Conservation (phyloP, 257 asterid genomes). For the Fraxinus anomala region DNA sequence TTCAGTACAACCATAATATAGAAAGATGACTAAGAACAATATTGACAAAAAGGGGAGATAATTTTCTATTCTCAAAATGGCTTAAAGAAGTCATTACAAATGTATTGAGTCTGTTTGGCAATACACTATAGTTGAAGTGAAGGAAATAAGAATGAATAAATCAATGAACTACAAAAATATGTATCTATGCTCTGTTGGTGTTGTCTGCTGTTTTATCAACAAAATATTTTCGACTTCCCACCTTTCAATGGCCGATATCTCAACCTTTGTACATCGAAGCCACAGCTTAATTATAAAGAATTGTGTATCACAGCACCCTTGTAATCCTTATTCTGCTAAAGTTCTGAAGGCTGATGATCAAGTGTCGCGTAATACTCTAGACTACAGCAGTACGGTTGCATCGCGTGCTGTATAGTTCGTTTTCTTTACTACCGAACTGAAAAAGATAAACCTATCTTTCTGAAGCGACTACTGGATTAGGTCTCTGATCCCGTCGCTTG, state of each 20-base stretch:
- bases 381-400: neutral
- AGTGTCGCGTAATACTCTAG: neutral
- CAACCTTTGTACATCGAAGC: neutral
- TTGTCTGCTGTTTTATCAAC: neutral
- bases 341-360: neutral
- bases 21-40: neutral
- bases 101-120: neutral
- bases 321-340: neutral
- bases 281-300: neutral
- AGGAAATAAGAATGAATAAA: neutral
- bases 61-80: neutral
- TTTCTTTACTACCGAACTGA: neutral
- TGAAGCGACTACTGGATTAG: conserved; percentile 41
- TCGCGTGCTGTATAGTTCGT: neutral
- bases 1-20: neutral
- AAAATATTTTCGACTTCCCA: neutral
- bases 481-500: conserved; percentile 27
- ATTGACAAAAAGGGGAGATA: neutral
- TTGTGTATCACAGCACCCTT: neutral
- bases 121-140: neutral
- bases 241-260: neutral
- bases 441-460: conserved; percentile 38
- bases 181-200: neutral
- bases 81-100: neutral
- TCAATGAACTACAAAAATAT: neutral